Percentiles rank a stretch among this genome's conserved stretches.
These are phyloP conservation scores for Sideroxylon spinosum DNA, from an alignment of 179 eudicot species.

Conservation along the genomic window DNA sequence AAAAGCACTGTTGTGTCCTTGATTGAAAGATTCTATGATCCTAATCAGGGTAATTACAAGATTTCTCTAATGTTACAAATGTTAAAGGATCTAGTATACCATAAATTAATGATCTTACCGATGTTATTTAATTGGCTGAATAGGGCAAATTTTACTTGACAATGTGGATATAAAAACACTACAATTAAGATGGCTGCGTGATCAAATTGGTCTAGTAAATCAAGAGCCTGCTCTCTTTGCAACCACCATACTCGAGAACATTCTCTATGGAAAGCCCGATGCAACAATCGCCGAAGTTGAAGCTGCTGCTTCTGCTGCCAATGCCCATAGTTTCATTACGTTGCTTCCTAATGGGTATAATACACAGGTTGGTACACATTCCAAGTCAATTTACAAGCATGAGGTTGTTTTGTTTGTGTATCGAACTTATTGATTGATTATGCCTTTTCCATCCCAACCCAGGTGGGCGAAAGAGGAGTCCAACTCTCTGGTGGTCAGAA, in stretches of 20 bases:
- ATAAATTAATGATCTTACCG: neutral
- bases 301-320: slow-evolving; percentile 89
- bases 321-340: slow-evolving; percentile 88
- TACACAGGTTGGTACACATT: slow-evolving; percentile 60
- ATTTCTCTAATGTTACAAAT: neutral
- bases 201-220: slow-evolving; percentile 89
- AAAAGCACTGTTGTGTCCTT: slow-evolving; percentile 94
- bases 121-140: slow-evolving; percentile 7
- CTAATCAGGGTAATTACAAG: slow-evolving; percentile 59
- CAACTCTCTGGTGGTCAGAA: slow-evolving; percentile 98
- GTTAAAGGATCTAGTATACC: neutral
- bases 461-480: slow-evolving; percentile 98
- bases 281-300: slow-evolving; percentile 88
- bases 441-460: slow-evolving; percentile 6
- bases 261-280: slow-evolving; percentile 86
- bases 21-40: slow-evolving; percentile 94
- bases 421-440: neutral
- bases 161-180: slow-evolving; percentile 74
- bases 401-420: neutral
- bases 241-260: slow-evolving; percentile 91
- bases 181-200: slow-evolving; percentile 78
- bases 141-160: slow-evolving; percentile 88
- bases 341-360: slow-evolving; percentile 93
- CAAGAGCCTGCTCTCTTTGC: slow-evolving; percentile 99
- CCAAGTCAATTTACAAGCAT: neutral